Conservation (phyloP, 2,329 filamentous ascomycete species). For the Fusarium sp. region DNA sequence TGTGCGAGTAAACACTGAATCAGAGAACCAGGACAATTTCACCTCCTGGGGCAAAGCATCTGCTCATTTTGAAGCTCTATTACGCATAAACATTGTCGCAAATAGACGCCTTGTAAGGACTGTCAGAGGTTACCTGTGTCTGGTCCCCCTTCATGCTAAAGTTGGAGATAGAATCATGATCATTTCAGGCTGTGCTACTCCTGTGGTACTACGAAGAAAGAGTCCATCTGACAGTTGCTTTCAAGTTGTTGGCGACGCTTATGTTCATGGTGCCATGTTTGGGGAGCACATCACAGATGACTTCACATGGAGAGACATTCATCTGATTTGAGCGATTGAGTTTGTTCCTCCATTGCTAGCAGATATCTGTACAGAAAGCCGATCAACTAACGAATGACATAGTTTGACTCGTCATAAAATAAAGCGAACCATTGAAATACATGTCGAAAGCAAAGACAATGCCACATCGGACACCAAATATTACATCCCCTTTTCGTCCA, state of each 20-base stretch:
- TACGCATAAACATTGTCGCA: not conserved
- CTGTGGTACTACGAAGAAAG: constrained; percentile 27
- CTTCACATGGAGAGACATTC: not conserved
- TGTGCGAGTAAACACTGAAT: not conserved
- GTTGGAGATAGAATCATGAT: not conserved
- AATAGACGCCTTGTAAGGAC: not conserved
- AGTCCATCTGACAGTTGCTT: constrained; percentile 20
- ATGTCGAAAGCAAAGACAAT: constrained; percentile 34
- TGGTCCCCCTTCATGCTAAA: not conserved
- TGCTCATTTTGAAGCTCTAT: not conserved
- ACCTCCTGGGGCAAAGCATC: not conserved
- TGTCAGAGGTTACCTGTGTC: not conserved
- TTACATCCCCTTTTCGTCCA: constrained; percentile 8
- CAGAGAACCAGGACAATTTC: not conserved
- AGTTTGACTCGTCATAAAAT: constrained; percentile 12
- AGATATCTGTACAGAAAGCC: not conserved
- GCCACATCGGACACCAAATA: constrained; percentile 35
- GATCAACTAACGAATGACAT: not conserved
- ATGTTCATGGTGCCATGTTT: constrained; percentile 35
- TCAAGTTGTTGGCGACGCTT: constrained; percentile 26
- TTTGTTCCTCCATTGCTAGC: not conserved
- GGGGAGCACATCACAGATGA: not conserved
- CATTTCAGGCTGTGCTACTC: constrained; percentile 24
- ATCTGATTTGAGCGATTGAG: not conserved
- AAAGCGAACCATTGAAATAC: constrained; percentile 31